Percentiles rank a stretch among this genome's conserved stretches.
phyloP scores from a whole-genome alignment of 2,329 filamentous ascomycete species.

The Bipolaris bicolor region DNA sequence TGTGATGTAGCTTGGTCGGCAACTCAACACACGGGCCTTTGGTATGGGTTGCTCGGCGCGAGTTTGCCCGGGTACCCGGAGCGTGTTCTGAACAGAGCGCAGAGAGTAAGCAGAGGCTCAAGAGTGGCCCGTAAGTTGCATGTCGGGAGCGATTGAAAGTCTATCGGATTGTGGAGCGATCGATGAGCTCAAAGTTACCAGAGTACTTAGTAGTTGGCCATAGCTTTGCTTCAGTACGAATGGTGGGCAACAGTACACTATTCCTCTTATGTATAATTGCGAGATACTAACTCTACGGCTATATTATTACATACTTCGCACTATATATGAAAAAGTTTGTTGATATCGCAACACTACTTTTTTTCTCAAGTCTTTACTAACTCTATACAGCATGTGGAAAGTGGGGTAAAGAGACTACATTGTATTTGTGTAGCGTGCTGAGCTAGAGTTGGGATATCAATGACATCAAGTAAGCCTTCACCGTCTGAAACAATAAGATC shows the following conservation, averaged over 20 bases:
- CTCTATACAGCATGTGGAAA: no score
- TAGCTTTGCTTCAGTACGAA: constrained; percentile 17
- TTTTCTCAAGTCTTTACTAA: no score
- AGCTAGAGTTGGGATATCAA: no score
- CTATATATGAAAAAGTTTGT: no score
- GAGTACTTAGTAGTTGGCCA: constrained; percentile 17
- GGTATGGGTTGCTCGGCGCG: not conserved
- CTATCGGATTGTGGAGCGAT: constrained; percentile 14
- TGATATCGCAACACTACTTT: no score
- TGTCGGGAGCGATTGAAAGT: not conserved
- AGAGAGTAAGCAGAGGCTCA: not conserved
- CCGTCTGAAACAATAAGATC: no score
- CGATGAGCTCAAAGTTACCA: constrained; percentile 14
- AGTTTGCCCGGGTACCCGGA: not conserved
- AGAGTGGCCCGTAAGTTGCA: not conserved
- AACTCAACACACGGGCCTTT: not conserved
- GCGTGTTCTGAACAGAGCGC: not conserved
- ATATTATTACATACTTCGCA: no score
- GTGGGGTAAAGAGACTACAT: no score
- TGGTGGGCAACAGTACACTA: not conserved
- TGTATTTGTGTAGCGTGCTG: no score
- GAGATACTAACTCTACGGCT: no score
- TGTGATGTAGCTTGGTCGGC: not conserved
- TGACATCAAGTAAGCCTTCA: no score
- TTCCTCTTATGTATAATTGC: no score